These are phyloP conservation scores for Paramecium sonneborni DNA, from an alignment of 73 alveolate genomes.

Conservation along the genomic window DNA sequence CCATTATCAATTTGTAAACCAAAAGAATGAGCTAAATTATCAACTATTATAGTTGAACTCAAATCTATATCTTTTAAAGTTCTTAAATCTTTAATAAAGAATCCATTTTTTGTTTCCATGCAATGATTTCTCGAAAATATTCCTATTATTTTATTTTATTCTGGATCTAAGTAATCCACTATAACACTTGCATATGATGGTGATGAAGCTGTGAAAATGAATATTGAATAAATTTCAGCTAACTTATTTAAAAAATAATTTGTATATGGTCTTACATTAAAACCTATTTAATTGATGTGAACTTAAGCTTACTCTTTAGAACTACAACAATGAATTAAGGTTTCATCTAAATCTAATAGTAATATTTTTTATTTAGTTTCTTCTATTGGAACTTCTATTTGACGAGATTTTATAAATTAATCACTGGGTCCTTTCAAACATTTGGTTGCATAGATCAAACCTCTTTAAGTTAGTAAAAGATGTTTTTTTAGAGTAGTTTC, in stretches of 20 bases:
- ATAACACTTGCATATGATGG: conserved; percentile 84
- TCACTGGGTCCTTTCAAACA: conserved; percentile 67
- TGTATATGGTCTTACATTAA: conserved; percentile 83
- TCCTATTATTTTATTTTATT: conserved; percentile 69
- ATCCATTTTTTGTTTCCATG: conserved; percentile 81
- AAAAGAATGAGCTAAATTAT: conserved; percentile 74
- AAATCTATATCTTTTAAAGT: conserved; percentile 66
- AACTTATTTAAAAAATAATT: conserved; percentile 77
- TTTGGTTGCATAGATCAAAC: conserved; percentile 55
- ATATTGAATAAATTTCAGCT: conserved; percentile 74
- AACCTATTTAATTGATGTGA: conserved; percentile 71
- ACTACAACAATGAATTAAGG: conserved; percentile 76
- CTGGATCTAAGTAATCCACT: conserved; percentile 80
- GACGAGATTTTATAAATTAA: conserved; percentile 19
- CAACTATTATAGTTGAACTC: conserved; percentile 71
- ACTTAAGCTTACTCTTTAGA: conserved; percentile 44
- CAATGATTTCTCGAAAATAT: conserved; percentile 82
- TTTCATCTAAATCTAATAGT: conserved; percentile 87
- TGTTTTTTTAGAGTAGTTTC: conserved; percentile 49
- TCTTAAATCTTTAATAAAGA: conserved; percentile 83
- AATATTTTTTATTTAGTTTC: conserved; percentile 68
- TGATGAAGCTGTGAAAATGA: conserved; percentile 84
- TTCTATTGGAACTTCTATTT: conserved; percentile 17
- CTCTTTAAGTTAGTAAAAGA: conserved; percentile 52
- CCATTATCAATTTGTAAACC: conserved; percentile 76